These are phyloP conservation scores for Lecanosticta acicola DNA, from an alignment of 2,329 filamentous ascomycete species.

Conservation along the genomic window DNA sequence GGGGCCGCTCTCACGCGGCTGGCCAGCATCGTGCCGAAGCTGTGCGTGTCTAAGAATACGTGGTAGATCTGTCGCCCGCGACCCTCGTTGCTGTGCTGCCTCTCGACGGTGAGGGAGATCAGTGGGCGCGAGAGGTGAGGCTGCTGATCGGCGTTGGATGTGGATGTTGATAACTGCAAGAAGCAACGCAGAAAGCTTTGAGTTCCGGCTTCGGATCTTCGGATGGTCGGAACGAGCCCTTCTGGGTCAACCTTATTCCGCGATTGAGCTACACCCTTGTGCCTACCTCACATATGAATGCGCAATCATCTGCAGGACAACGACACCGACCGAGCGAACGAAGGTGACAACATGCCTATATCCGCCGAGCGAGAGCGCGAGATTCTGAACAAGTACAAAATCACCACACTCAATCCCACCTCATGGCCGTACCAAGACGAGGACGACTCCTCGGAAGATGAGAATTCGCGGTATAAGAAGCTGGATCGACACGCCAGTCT, in stretches of 20 bases:
- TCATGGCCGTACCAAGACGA: conserved; percentile 81
- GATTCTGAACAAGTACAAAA: conserved; percentile 84
- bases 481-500: conserved; percentile 70
- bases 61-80: conserved; percentile 4
- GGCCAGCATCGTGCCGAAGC: conserved; percentile 10
- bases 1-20: conserved; percentile 9
- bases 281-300: too few relatives aligned
- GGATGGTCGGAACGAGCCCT: too few relatives aligned
- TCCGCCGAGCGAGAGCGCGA: conserved; percentile 64
- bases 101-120: background rate
- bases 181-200: too few relatives aligned
- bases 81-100: background rate
- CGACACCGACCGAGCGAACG: too few relatives aligned
- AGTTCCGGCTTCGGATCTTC: too few relatives aligned
- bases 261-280: too few relatives aligned
- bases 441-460: conserved; percentile 29
- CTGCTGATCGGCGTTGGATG: background rate
- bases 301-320: too few relatives aligned
- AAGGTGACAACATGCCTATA: conserved; percentile 50
- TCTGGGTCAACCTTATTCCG: too few relatives aligned
- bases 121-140: background rate
- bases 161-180: too few relatives aligned
- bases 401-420: conserved; percentile 69
- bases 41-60: background rate
- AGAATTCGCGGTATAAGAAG: conserved; percentile 63